Evolutionary conservation across 495 filamentous ascomycete species (phyloP).

Genomic region (Penicillium canescens): DNA sequence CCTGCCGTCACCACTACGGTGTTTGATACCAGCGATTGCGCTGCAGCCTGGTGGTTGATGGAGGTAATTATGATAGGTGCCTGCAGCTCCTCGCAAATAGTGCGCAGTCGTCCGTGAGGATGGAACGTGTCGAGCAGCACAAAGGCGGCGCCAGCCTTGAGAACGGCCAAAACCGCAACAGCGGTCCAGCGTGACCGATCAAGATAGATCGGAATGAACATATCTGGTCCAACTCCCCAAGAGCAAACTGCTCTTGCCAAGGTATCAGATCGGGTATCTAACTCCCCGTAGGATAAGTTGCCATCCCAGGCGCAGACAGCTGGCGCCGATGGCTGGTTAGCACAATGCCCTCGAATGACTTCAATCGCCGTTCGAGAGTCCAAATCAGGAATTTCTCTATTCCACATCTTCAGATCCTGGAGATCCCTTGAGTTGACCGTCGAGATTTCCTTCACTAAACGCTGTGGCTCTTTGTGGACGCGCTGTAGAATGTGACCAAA

Average conservation of each 20-base stretch:
- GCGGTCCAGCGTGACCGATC: slow-evolving; percentile 44
- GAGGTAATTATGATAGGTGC: slow-evolving; percentile 21
- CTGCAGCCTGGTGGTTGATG: slow-evolving; percentile 30
- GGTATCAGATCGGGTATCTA: slow-evolving; percentile 1
- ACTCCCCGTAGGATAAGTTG: slow-evolving; percentile 22
- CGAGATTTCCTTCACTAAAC: neutral
- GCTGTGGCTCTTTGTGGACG: neutral
- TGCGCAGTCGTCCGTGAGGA: slow-evolving; percentile 29
- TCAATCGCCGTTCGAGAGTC: slow-evolving; percentile 16
- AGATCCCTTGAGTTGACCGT: slow-evolving; percentile 8
- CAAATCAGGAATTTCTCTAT: neutral
- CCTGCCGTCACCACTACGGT: neutral
- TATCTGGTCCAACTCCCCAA: slow-evolving; percentile 33
- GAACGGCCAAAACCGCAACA: slow-evolving; percentile 37
- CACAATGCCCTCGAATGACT: slow-evolving; percentile 10
- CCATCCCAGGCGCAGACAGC: slow-evolving; percentile 23
- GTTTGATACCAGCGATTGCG: neutral
- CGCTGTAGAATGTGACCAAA: slow-evolving; percentile 20
- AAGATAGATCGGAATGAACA: slow-evolving; percentile 46
- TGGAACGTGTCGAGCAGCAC: slow-evolving; percentile 48
- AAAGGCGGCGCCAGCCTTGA: slow-evolving; percentile 49
- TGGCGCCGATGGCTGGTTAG: slow-evolving; percentile 11
- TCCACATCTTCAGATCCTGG: slow-evolving; percentile 6
- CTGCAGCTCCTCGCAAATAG: slow-evolving; percentile 5
- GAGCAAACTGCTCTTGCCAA: slow-evolving; percentile 13